Conservation (phyloP, 2,329 filamentous ascomycete genomes). For the Aspergillus ibericus region DNA sequence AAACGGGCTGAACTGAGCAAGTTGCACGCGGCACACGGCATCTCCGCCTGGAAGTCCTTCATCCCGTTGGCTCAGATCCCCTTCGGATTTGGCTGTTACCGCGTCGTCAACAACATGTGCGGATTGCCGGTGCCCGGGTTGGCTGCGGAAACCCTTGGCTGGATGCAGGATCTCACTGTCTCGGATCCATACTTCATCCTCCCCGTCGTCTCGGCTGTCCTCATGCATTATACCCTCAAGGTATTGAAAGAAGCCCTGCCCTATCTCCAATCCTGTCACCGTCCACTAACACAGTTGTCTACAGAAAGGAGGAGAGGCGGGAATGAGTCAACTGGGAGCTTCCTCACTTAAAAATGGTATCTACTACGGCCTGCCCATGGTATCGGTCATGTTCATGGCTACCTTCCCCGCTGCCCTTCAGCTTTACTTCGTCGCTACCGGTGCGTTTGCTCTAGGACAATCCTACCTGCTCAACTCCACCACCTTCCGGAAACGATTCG, state of each 20-base stretch:
- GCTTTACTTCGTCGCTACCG: constrained; percentile 59
- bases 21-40: constrained; percentile 57
- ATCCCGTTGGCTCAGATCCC: constrained; percentile 65
- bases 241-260: constrained; percentile 45
- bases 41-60: constrained; percentile 54
- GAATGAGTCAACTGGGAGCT: constrained; percentile 33
- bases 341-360: constrained; percentile 35
- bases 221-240: constrained; percentile 60
- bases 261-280: not conserved
- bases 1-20: constrained; percentile 49
- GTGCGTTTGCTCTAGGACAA: constrained; percentile 45
- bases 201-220: constrained; percentile 60
- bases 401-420: constrained; percentile 60
- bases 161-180: constrained; percentile 76
- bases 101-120: constrained; percentile 71
- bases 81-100: constrained; percentile 78
- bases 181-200: constrained; percentile 77
- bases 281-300: constrained; percentile 2
- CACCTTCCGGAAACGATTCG: constrained; percentile 29
- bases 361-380: constrained; percentile 50
- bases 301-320: constrained; percentile 42
- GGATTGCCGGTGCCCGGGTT: constrained; percentile 77
- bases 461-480: constrained; percentile 44
- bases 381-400: constrained; percentile 56
- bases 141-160: constrained; percentile 67